phyloP scores from a whole-genome alignment of 139 green algal genomes.

The Coelastrella sp. region DNA sequence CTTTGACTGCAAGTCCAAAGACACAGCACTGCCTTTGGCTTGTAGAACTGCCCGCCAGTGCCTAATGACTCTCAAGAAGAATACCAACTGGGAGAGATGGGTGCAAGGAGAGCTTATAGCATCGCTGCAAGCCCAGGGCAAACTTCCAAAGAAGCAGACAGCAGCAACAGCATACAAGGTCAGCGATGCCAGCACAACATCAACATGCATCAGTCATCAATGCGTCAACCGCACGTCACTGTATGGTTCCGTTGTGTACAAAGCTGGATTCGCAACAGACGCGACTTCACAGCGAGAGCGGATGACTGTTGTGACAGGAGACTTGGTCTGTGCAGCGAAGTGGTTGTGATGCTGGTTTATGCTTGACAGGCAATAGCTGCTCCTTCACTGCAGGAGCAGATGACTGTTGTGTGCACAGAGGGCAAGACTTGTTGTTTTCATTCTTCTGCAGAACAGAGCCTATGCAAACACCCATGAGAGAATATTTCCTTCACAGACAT shows the following conservation, averaged over 20 bases:
- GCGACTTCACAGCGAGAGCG: too few species aligned
- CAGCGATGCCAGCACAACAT: background rate
- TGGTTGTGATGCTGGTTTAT: too few species aligned
- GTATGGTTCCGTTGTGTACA: background rate
- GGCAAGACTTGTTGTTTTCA: background rate
- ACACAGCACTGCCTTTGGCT: background rate
- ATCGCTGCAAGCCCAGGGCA: conserved; percentile 7
- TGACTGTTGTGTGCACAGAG: background rate
- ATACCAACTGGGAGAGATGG: conserved; percentile 15
- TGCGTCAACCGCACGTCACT: background rate
- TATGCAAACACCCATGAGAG: background rate
- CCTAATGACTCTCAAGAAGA: background rate
- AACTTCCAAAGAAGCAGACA: conserved; percentile 5
- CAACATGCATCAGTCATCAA: background rate
- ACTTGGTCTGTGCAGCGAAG: too few species aligned
- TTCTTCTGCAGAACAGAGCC: background rate
- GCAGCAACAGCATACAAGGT: conserved; percentile 7
- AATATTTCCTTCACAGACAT: conserved; percentile 1
- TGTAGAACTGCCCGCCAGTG: background rate
- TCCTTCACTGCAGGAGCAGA: too few species aligned
- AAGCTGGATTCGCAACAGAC: too few species aligned
- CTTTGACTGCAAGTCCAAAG: too few species aligned
- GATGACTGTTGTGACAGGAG: too few species aligned
- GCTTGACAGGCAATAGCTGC: too few species aligned
- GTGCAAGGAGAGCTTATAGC: conserved; percentile 11